A percentile compares a stretch with the other conserved stretches of the same genome.
These are phyloP conservation scores for Cryoendolithus antarcticus DNA, from an alignment of 2,329 filamentous ascomycete species.

Conservation along the genomic window DNA sequence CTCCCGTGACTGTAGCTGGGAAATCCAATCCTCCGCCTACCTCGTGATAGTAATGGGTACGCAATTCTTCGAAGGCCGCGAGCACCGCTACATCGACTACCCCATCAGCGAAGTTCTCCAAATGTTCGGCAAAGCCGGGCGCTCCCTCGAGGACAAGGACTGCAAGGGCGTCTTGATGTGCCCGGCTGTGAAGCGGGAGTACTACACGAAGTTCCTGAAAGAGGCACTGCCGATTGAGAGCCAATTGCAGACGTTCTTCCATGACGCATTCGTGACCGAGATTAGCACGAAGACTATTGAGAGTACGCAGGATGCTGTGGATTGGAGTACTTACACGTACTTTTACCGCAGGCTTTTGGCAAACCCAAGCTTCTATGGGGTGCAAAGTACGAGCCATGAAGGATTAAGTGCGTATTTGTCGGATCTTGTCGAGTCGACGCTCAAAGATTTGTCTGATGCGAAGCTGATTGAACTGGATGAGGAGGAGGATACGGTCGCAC, in stretches of 20 bases:
- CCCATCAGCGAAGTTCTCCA: slow-evolving; percentile 86
- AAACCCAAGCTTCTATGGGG: slow-evolving; percentile 91
- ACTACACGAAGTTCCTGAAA: slow-evolving; percentile 97
- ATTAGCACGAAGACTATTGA: slow-evolving; percentile 93
- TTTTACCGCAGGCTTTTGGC: slow-evolving; percentile 91
- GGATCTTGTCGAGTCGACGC: slow-evolving; percentile 81
- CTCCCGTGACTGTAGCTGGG: slow-evolving; percentile 89
- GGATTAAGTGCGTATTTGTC: slow-evolving; percentile 90
- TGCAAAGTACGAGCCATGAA: slow-evolving; percentile 80
- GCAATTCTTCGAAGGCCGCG: slow-evolving; percentile 90
- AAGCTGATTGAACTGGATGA: slow-evolving; percentile 95
- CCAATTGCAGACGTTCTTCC: slow-evolving; percentile 78
- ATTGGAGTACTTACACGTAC: slow-evolving; percentile 97
- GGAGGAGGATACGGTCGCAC: slow-evolving; percentile 69
- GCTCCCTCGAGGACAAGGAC: slow-evolving; percentile 63
- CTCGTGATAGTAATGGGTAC: slow-evolving; percentile 95
- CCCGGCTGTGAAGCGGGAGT: slow-evolving; percentile 84
- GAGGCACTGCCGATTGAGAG: slow-evolving; percentile 94
- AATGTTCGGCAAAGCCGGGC: slow-evolving; percentile 92
- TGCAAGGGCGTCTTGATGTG: slow-evolving; percentile 94
- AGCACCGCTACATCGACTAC: slow-evolving; percentile 96
- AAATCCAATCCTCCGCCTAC: slow-evolving; percentile 76
- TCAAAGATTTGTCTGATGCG: slow-evolving; percentile 81
- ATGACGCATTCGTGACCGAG: slow-evolving; percentile 94
- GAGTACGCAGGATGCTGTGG: slow-evolving; percentile 91